Percentiles rank a stretch among this genome's conserved stretches.
Evolutionary conservation across 768 basidiomycete genomes (phyloP).

Genomic region (Boletus subcaerulescens): DNA sequence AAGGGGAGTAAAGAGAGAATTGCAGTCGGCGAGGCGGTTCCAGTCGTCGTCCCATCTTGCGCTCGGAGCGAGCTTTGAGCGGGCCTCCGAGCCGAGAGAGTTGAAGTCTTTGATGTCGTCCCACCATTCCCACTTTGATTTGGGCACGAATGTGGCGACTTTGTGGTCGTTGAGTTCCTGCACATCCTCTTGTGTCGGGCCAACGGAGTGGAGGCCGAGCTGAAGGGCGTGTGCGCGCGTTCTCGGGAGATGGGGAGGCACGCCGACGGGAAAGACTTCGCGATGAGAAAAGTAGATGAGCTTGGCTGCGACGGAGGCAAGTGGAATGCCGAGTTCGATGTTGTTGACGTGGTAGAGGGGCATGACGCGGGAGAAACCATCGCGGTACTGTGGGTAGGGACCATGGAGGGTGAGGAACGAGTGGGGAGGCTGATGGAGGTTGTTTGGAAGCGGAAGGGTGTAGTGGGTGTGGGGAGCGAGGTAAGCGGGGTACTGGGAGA

Average conservation of each 20-base stretch:
- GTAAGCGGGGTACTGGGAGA: conserved; percentile 49
- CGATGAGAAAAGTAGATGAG: conserved; percentile 60
- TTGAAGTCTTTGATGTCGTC: conserved; percentile 15
- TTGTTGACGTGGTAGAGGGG: conserved; percentile 31
- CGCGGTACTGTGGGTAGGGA: conserved; percentile 45
- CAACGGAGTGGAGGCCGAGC: conserved; percentile 24
- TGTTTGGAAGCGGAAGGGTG: conserved; percentile 43
- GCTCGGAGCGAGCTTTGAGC: conserved; percentile 36
- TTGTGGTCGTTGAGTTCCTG: conserved; percentile 50
- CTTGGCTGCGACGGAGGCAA: conserved; percentile 55
- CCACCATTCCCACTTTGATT: conserved; percentile 23
- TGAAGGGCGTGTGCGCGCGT: conserved; percentile 31
- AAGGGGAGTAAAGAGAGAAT: conserved; percentile 31
- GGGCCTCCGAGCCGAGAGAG: conserved; percentile 22
- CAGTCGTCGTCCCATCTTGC: conserved; percentile 54
- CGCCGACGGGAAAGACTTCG: conserved; percentile 44
- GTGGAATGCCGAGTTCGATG: conserved; percentile 36
- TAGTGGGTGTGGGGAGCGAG: conserved; percentile 64
- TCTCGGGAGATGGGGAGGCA: conserved; percentile 38
- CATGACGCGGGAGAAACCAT: conserved; percentile 30
- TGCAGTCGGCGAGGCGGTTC: conserved; percentile 50
- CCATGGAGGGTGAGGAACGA: conserved; percentile 42
- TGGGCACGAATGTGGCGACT: conserved; percentile 31
- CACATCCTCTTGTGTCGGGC: conserved; percentile 59
- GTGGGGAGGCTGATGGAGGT: conserved; percentile 16